Conservation (phyloP, 176 grass and related monocot species). For the Puya raimondii region DNA sequence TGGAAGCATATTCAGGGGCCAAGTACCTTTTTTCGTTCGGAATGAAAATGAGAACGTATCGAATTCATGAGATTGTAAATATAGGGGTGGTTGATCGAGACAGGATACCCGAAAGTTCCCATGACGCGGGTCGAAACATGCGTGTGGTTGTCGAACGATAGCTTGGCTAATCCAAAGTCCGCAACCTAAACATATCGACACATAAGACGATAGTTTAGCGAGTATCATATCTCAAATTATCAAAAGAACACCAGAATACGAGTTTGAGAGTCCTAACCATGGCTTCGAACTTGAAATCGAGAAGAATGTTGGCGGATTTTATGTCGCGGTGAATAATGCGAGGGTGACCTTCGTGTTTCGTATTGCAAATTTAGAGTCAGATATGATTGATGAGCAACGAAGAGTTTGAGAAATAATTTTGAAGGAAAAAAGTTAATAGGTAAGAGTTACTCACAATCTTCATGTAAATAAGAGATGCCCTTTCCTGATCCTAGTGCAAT, state of each 20-base stretch:
- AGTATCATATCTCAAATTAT: too few relatives aligned
- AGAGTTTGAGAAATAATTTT: background rate
- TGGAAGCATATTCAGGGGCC: constrained; percentile 67
- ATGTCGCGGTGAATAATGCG: constrained; percentile 70
- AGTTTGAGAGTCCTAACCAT: constrained; percentile 26
- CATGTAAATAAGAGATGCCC: constrained; percentile 15
- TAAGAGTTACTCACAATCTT: constrained; percentile 6
- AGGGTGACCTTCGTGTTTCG: background rate
- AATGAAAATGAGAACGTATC: background rate
- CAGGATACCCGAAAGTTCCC: constrained; percentile 56
- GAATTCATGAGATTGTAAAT: background rate
- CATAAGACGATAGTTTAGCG: background rate
- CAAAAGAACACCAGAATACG: background rate
- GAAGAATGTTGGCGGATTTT: constrained; percentile 66
- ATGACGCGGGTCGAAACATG: constrained; percentile 70
- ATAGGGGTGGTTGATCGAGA: background rate
- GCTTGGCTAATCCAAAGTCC: constrained; percentile 69
- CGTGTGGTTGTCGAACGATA: constrained; percentile 40
- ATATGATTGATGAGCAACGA: background rate
- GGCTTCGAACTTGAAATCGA: constrained; percentile 60
- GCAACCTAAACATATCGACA: constrained; percentile 35
- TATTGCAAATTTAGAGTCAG: background rate
- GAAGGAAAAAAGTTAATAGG: background rate
- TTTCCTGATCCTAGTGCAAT: constrained; percentile 38
- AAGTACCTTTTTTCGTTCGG: constrained; percentile 29